These are phyloP conservation scores for Xerocomus nothofagi DNA, from an alignment of 1,284 basidiomycete genomes.

Conservation along the genomic window DNA sequence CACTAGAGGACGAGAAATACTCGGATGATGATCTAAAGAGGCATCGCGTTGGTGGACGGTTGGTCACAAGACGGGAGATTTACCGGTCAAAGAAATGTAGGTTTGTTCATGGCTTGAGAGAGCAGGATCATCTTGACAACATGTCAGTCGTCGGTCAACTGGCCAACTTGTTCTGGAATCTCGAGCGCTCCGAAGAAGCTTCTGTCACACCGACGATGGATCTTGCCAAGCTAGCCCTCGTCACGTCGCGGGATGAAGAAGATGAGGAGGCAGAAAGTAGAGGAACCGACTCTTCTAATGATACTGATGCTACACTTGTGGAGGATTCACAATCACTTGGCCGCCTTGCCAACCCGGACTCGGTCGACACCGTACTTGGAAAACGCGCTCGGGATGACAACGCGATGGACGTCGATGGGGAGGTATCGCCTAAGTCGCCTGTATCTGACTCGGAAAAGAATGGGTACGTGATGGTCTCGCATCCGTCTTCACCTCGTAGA, in stretches of 20 bases:
- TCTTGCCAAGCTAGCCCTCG: slow-evolving; percentile 89
- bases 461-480: slow-evolving; percentile 49
- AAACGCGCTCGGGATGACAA: slow-evolving; percentile 62
- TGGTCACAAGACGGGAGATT: slow-evolving; percentile 80
- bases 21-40: slow-evolving; percentile 78
- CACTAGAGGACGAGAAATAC: slow-evolving; percentile 64
- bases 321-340: slow-evolving; percentile 57
- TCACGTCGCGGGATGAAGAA: slow-evolving; percentile 88
- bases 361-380: slow-evolving; percentile 64
- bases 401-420: slow-evolving; percentile 52
- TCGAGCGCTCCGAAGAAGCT: slow-evolving; percentile 65
- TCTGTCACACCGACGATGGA: slow-evolving; percentile 84
- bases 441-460: slow-evolving; percentile 43
- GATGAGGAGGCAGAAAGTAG: slow-evolving; percentile 74
- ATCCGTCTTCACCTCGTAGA: slow-evolving; percentile 40
- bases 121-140: slow-evolving; percentile 13
- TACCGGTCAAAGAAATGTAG: slow-evolving; percentile 81
- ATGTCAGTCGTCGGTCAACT: slow-evolving; percentile 74
- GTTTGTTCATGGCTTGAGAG: slow-evolving; percentile 23
- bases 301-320: slow-evolving; percentile 81
- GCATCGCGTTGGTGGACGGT: slow-evolving; percentile 83
- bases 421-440: slow-evolving; percentile 35
- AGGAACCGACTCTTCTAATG: slow-evolving; percentile 77
- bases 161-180: slow-evolving; percentile 74
- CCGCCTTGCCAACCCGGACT: slow-evolving; percentile 28